A percentile compares a stretch with the other conserved stretches of the same genome.
phyloP scores from a whole-genome alignment of 1,139 yeast species.

The Suhomyces anneliseae region DNA sequence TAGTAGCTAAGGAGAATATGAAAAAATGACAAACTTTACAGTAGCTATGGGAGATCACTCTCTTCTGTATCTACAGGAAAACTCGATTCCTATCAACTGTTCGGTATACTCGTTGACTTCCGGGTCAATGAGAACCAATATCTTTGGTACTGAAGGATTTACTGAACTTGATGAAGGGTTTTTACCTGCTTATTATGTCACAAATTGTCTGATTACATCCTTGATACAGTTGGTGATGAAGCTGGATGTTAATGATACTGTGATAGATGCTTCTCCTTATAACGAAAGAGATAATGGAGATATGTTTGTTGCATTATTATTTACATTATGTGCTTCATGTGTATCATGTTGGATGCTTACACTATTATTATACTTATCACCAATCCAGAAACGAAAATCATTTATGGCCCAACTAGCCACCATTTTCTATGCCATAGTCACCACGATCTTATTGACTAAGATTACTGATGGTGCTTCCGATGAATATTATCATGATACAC shows the following conservation, averaged over 20 bases:
- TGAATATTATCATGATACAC: conserved; percentile 39
- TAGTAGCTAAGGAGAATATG: background rate
- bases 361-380: conserved; percentile 44
- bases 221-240: conserved; percentile 15
- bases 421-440: conserved; percentile 42
- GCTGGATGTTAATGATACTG: conserved; percentile 3
- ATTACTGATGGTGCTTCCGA: conserved; percentile 33
- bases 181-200: conserved; percentile 44
- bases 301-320: conserved; percentile 45
- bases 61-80: conserved; percentile 22
- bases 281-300: conserved; percentile 39
- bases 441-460: conserved; percentile 41
- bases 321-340: conserved; percentile 43
- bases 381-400: conserved; percentile 48
- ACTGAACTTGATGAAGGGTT: conserved; percentile 15
- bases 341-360: conserved; percentile 56
- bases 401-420: conserved; percentile 46
- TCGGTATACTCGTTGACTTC: conserved; percentile 38
- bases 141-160: conserved; percentile 20
- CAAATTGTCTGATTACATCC: conserved; percentile 38
- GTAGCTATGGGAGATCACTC: conserved; percentile 21
- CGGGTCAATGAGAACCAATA: conserved; percentile 27
- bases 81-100: conserved; percentile 31
- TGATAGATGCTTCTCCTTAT: conserved; percentile 19
- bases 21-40: conserved; percentile 5